Percentiles rank a stretch among this genome's conserved stretches.
These are phyloP conservation scores for Monosporascus sp. DNA, from an alignment of 2,329 filamentous ascomycete genomes.

Conservation along the genomic window DNA sequence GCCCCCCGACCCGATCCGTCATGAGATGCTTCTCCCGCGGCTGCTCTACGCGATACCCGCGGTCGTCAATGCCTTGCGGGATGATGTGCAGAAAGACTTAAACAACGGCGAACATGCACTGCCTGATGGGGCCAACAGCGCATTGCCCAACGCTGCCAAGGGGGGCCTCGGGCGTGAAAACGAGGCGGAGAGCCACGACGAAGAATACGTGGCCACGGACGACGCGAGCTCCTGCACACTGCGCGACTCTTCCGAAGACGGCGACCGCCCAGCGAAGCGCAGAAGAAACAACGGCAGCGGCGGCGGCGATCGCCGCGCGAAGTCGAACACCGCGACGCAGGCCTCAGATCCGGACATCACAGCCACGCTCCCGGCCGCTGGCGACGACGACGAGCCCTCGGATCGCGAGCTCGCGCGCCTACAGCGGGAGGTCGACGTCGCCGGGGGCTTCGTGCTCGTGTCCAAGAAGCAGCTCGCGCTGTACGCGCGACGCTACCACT, in stretches of 20 bases:
- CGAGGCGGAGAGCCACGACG: too few species aligned
- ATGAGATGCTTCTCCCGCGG: too few species aligned
- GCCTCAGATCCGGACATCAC: background rate
- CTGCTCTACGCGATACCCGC: too few species aligned
- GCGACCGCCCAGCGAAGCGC: background rate
- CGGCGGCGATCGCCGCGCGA: background rate
- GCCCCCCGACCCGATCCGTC: too few species aligned
- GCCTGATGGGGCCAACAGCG: too few species aligned
- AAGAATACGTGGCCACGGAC: background rate
- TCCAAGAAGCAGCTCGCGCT: background rate
- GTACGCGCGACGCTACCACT: background rate
- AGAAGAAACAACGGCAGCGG: background rate
- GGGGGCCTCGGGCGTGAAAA: too few species aligned
- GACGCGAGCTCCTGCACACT: background rate
- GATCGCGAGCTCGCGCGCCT: background rate
- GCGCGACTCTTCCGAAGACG: background rate
- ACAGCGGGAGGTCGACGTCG: background rate
- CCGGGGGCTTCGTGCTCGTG: background rate
- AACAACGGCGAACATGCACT: too few species aligned
- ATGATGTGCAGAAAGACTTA: too few species aligned
- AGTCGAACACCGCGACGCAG: too few species aligned
- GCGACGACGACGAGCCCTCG: background rate
- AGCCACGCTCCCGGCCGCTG: background rate
- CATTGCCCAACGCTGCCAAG: too few species aligned
- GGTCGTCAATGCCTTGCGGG: too few species aligned